Evolutionary conservation across 805 yeast genomes (phyloP), one percentile per base, ranked within the genome.

Genomic region (Metschnikowia gelsemii): DNA sequence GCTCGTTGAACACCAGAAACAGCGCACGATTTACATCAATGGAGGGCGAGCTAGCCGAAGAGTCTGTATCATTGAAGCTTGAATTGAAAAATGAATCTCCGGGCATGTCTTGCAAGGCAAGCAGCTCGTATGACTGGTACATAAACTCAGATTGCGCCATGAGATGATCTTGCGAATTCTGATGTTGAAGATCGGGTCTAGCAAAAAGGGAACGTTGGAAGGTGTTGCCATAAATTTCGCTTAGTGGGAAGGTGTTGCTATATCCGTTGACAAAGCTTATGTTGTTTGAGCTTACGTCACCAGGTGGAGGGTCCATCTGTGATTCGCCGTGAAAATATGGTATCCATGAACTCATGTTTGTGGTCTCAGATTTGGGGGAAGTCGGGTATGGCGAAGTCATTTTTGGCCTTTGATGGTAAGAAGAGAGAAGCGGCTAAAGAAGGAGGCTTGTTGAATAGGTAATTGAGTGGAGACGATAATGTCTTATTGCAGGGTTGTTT

Each of bases 31-130:
- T n/a, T 12, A 17, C 17, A 9, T 23, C 40, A 17, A 36, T 22
- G 9, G 29, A 29, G 11, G 40, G 34, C 16, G 40, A 36, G 7
- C 24, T 29, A 22, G 29, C 14, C 20, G 34, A 30, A 23, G 40
- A 36, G 16, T 32, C 62, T 46, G 30, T 45, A 29, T 49, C 50
- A 13, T 38, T 38, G 48, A 41, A 31, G 55, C 33, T 30, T 3
- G 37, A 21, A n/a, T 27, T 38, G 30, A 38, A 38, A 6, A 36
- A 17, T 8, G 32, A 13, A 3, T 36, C 40, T 8, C 14, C 12
- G 16, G 11, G 20, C 9, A 22, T 4, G 2, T 36, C 34, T 6
- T 22, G 34, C 16, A 36, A 36, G 8, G n/a, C 20, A 28, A 28
- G 31, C 14, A 16, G 31, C 6, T 17, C n/a, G 23, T 9, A n/a